Percentiles rank a stretch among this genome's conserved stretches.
Conservation (phyloP, 2,329 filamentous ascomycete genomes). For the Paecilomyces fulvus region DNA sequence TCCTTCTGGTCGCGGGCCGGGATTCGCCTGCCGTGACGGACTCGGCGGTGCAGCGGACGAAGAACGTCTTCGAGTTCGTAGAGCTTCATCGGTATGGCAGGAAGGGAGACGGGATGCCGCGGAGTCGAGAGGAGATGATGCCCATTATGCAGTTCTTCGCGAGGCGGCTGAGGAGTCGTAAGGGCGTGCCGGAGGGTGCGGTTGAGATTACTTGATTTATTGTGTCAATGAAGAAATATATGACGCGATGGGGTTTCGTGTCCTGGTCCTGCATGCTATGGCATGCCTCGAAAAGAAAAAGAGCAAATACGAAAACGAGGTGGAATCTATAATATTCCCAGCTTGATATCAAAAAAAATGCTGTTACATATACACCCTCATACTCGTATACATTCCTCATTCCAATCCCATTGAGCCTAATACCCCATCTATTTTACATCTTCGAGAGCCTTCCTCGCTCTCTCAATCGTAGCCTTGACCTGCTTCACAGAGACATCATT, state of each 20-base stretch:
- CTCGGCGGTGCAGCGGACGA: slow-evolving; percentile 55
- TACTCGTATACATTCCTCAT: not conserved
- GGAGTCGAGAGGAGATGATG: slow-evolving; percentile 72
- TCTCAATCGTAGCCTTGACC: slow-evolving; percentile 37
- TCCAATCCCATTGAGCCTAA: not conserved
- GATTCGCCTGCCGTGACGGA: slow-evolving; percentile 48
- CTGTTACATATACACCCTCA: not conserved
- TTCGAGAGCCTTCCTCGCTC: slow-evolving; percentile 40
- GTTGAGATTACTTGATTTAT: slow-evolving; percentile 28
- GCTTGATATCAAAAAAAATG: not conserved
- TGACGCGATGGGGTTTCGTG: not conserved
- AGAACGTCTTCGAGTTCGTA: slow-evolving; percentile 58
- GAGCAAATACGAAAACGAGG: not conserved
- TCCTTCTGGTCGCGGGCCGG: slow-evolving; percentile 33
- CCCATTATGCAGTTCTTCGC: slow-evolving; percentile 75
- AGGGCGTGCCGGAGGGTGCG: slow-evolving; percentile 38
- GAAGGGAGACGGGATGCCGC: slow-evolving; percentile 72
- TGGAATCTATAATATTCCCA: too few species aligned
- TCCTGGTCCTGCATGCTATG: not conserved
- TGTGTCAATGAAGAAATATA: not conserved
- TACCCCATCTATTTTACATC: slow-evolving; percentile 16
- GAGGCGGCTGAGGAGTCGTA: slow-evolving; percentile 32
- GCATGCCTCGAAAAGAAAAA: not conserved
- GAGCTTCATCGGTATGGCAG: slow-evolving; percentile 62
- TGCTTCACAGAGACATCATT: slow-evolving; percentile 28